phyloP scores from a whole-genome alignment of 768 basidiomycete genomes.

The Xerocomus potaroensis region DNA sequence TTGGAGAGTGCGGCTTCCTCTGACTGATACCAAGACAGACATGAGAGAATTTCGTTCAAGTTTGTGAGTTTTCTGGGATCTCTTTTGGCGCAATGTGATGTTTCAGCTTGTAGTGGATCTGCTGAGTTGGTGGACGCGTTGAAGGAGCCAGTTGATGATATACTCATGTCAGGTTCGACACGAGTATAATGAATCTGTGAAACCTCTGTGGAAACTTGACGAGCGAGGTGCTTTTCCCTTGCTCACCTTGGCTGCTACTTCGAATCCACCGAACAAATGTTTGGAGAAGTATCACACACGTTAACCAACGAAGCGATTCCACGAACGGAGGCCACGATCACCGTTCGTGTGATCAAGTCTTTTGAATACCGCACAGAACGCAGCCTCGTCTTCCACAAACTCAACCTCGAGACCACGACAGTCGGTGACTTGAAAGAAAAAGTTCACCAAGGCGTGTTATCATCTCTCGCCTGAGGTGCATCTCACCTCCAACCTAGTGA shows the following conservation, averaged over 20 bases:
- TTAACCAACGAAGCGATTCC: slow-evolving; percentile 67
- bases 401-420: slow-evolving; percentile 78
- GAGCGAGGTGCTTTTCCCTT: too few species aligned
- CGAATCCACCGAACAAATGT: slow-evolving; percentile 20
- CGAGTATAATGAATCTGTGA: too few species aligned
- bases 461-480: neutral
- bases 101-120: slow-evolving; percentile 9
- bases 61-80: slow-evolving; percentile 46
- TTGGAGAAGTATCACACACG: slow-evolving; percentile 36
- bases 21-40: slow-evolving; percentile 68
- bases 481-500: slow-evolving; percentile 40
- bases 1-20: slow-evolving; percentile 74
- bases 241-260: too few species aligned
- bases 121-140: slow-evolving; percentile 3
- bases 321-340: slow-evolving; percentile 75
- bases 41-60: slow-evolving; percentile 67
- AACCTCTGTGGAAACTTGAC: too few species aligned
- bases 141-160: too few species aligned
- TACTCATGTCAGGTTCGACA: neutral
- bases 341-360: slow-evolving; percentile 90
- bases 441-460: slow-evolving; percentile 55
- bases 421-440: slow-evolving; percentile 74
- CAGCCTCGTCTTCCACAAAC: slow-evolving; percentile 74
- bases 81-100: slow-evolving; percentile 7
- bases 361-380: slow-evolving; percentile 90